Evolutionary conservation across 345 rosid species (phyloP), one percentile per base, ranked within the genome.

Genomic region (Carallia pectinifolia): DNA sequence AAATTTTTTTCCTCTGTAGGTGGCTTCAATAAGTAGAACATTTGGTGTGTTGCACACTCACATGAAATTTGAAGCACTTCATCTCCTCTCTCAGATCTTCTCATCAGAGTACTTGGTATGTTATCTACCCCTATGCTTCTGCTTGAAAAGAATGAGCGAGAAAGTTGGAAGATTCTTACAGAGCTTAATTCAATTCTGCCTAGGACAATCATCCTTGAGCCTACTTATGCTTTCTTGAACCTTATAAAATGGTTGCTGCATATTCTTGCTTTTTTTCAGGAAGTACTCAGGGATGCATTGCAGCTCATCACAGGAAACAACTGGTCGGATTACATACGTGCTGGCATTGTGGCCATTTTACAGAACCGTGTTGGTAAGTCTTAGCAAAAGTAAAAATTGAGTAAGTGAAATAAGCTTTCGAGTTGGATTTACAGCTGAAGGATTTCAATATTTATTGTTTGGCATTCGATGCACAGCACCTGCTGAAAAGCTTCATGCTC

Each of bases 311-410:
- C 81, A 23, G 77, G 79, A 65, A 73, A 59, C 74, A 80, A 62
- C 62, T 94, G 97, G 96, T 78, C 92, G 40, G 79, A 80, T 65
- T 73, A 87, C 71, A 82, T 91, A 78, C 81, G 82, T 73, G 75
- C 70, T 23, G 98, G 98, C 68, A 76, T 91, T 76, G 85, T 85
- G 23, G 88, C 89, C 65, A 86, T 94, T 74, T 81, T 94, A 71
- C 98, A 91, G 67, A 94, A 88, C 65, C 93, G 93, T 23, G 92
- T 94, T 64, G 96, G 97, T 91, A 81, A 67, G 90, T 83, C 60
- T 19, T 15, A 23, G 23, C 23, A 23, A 23, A 23, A 23, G 23
- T 23, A 23, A 23, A 44, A 44, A 12, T 12, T 44, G 50, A 3
- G 50, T 3, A 44, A 44, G 17, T 4, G 5, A 12, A 44, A 44